These are phyloP conservation scores for Dianthus caryophyllus DNA, from an alignment of 148 eudicot genomes.

Conservation along the genomic window DNA sequence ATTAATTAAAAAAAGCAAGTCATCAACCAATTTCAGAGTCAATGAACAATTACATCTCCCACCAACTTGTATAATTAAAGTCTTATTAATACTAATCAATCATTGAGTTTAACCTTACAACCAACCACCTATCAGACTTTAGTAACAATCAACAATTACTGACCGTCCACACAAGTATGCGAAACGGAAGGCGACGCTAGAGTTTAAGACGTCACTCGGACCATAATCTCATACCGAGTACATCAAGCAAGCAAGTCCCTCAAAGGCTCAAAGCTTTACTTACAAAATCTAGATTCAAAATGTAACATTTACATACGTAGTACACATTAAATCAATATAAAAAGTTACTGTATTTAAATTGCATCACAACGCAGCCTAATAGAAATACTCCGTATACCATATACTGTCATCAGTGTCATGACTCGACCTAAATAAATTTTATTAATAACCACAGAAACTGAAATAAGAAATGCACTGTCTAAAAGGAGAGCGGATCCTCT, in stretches of 20 bases:
- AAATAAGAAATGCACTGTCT: too few relatives aligned
- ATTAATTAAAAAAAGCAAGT: too few relatives aligned
- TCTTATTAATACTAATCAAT: not conserved
- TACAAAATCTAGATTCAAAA: not conserved
- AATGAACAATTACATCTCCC: not conserved
- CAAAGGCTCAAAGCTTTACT: not conserved
- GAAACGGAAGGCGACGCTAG: not conserved
- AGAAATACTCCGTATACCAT: too few relatives aligned
- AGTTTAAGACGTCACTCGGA: not conserved
- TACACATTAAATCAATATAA: too few relatives aligned
- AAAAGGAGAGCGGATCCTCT: too few relatives aligned
- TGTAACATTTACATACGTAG: not conserved
- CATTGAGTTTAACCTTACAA: not conserved
- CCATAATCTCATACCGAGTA: not conserved
- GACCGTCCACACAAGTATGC: not conserved
- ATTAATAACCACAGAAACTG: too few relatives aligned
- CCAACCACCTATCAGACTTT: not conserved
- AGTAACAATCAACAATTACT: not conserved
- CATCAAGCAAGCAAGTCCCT: too few relatives aligned
- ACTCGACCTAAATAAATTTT: too few relatives aligned
- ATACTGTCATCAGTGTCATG: too few relatives aligned
- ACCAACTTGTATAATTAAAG: not conserved
- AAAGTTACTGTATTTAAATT: too few relatives aligned
- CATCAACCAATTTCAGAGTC: too few relatives aligned
- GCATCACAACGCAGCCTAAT: too few relatives aligned